phyloP scores from a whole-genome alignment of 768 basidiomycete genomes.

The Amanita rubescens region DNA sequence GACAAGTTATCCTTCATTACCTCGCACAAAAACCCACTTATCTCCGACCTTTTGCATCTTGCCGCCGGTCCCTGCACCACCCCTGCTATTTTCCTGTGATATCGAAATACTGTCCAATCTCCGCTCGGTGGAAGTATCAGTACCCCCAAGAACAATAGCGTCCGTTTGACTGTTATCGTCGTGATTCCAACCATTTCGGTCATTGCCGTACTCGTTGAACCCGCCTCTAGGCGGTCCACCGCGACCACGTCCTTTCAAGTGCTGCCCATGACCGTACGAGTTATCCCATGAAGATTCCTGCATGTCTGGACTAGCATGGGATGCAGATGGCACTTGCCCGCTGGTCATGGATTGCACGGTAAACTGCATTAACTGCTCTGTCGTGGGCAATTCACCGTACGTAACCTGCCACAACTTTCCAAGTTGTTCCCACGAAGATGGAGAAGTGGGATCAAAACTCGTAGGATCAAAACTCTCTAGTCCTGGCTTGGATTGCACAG shows the following conservation, averaged over 20 bases:
- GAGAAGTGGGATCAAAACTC: slow-evolving; percentile 66
- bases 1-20: slow-evolving; percentile 21
- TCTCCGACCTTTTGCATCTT: slow-evolving; percentile 67
- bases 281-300: slow-evolving; percentile 12
- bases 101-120: background rate
- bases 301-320: slow-evolving; percentile 11
- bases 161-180: slow-evolving; percentile 37
- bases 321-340: slow-evolving; percentile 16
- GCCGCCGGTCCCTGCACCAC: slow-evolving; percentile 26
- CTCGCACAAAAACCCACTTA: slow-evolving; percentile 64
- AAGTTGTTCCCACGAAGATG: slow-evolving; percentile 74
- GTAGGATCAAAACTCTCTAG: slow-evolving; percentile 64
- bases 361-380: slow-evolving; percentile 73
- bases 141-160: slow-evolving; percentile 53
- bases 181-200: slow-evolving; percentile 34
- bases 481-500: slow-evolving; percentile 32
- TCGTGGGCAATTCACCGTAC: slow-evolving; percentile 59
- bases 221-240: slow-evolving; percentile 29
- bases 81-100: slow-evolving; percentile 14
- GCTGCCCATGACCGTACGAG: slow-evolving; percentile 11
- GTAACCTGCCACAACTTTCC: slow-evolving; percentile 72
- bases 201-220: slow-evolving; percentile 35
- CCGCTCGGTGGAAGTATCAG: slow-evolving; percentile 15
- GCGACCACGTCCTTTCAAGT: slow-evolving; percentile 29
- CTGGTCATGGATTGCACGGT: slow-evolving; percentile 34